A percentile compares a stretch with the other conserved stretches of the same genome.
phyloP scores from a whole-genome alignment of 78 protist genomes.

The Anaeramoeba flamelloides region DNA sequence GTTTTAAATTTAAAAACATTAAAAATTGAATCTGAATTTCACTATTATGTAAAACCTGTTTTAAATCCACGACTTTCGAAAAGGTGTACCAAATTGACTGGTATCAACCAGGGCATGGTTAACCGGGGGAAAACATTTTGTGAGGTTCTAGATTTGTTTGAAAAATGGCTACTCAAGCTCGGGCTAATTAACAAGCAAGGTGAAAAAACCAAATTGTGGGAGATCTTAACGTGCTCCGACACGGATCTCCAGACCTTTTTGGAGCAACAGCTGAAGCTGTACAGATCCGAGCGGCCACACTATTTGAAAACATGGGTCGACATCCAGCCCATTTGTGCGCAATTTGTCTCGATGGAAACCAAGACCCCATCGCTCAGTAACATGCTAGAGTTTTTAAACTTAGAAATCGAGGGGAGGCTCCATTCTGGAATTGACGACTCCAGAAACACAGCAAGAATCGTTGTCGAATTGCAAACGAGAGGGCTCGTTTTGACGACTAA shows the following conservation, averaged over 20 bases:
- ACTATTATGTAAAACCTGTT: no score
- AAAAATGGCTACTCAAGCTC: neutral
- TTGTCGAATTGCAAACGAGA: neutral
- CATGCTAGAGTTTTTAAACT: neutral
- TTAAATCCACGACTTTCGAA: no score
- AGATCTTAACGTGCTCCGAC: neutral
- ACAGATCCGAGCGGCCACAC: neutral
- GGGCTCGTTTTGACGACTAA: no score
- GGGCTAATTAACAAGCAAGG: neutral
- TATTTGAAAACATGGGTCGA: neutral
- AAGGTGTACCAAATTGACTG: no score
- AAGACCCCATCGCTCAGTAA: neutral
- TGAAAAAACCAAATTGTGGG: neutral
- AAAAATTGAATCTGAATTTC: no score
- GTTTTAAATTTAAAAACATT: no score
- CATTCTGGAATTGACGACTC: neutral
- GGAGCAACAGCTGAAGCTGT: neutral
- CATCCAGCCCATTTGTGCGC: neutral
- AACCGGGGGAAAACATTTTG: neutral
- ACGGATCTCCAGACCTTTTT: neutral
- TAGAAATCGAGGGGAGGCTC: neutral
- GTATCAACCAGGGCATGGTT: neutral
- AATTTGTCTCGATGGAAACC: neutral
- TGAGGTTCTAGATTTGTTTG: neutral
- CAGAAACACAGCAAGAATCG: neutral